phyloP scores from a whole-genome alignment of 176 grass and related monocot species.

The Pontederia paniculata region DNA sequence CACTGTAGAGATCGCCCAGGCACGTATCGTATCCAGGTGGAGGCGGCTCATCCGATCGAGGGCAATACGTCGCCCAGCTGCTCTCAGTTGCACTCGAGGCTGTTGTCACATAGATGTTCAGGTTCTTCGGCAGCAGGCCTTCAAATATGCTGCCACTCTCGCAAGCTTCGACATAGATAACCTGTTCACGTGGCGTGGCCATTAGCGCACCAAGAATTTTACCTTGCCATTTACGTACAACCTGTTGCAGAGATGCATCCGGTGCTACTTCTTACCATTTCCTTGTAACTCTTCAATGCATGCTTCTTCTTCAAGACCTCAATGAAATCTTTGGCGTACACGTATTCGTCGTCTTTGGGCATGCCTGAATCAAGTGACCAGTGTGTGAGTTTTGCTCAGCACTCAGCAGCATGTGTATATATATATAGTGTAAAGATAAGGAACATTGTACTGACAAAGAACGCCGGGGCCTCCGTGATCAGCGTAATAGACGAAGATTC shows the following conservation, averaged over 20 bases:
- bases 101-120: conserved; percentile 80
- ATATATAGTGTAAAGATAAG: background rate
- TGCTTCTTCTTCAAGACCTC: conserved; percentile 64
- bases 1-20: conserved; percentile 81
- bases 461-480: conserved; percentile 94
- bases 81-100: conserved; percentile 64
- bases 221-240: background rate
- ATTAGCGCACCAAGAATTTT: conserved; percentile 8
- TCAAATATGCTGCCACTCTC: conserved; percentile 97
- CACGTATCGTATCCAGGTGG: conserved; percentile 65
- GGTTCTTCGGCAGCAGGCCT: conserved; percentile 63
- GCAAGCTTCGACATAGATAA: conserved; percentile 91
- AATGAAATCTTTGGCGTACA: conserved; percentile 79
- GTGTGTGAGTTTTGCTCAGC: no score
- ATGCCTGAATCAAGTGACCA: conserved; percentile 36
- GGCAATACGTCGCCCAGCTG: conserved; percentile 88
- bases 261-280: conserved; percentile 85
- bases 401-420: background rate
- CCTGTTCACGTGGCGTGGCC: conserved; percentile 24
- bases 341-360: conserved; percentile 55
- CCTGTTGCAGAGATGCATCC: background rate
- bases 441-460: conserved; percentile 42
- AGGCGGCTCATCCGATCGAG: conserved; percentile 45
- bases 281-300: conserved; percentile 61
- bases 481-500: conserved; percentile 93